A percentile compares a stretch with the other conserved stretches of the same genome.
Evolutionary conservation across 2,329 filamentous ascomycete species (phyloP).

Genomic region (Plectosphaerella plurivora): DNA sequence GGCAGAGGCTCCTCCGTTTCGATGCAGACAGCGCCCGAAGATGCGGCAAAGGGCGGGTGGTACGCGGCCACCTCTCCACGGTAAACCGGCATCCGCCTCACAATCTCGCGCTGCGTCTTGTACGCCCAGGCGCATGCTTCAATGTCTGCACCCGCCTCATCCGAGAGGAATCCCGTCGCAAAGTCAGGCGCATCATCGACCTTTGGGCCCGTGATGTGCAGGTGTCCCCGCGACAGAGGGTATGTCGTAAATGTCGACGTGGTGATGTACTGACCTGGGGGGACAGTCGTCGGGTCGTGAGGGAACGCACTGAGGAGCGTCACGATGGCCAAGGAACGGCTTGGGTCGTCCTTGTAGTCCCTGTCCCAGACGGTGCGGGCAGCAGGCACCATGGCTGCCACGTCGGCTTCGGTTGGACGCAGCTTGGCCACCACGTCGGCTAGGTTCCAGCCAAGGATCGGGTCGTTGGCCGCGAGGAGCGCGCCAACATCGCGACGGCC

Average conservation of each 20-base stretch:
- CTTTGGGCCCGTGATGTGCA: conserved; percentile 50
- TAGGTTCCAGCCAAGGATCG: conserved; percentile 52
- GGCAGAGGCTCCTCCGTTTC: conserved; percentile 15
- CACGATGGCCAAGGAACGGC: conserved; percentile 43
- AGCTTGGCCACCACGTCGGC: conserved; percentile 52
- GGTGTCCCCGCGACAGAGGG: conserved; percentile 55
- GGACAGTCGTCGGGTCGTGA: neutral
- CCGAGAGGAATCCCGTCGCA: conserved; percentile 51
- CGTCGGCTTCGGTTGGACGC: conserved; percentile 47
- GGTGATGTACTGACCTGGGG: conserved; percentile 43
- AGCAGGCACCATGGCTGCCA: conserved; percentile 44
- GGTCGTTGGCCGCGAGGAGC: conserved; percentile 41
- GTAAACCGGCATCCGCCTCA: conserved; percentile 49
- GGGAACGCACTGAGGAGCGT: conserved; percentile 21
- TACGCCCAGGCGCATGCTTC: conserved; percentile 58
- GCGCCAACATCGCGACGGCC: conserved; percentile 40
- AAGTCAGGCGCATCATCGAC: conserved; percentile 46
- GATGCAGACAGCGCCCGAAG: conserved; percentile 30
- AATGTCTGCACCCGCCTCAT: conserved; percentile 45
- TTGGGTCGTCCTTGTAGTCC: conserved; percentile 39
- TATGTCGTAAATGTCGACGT: conserved; percentile 51
- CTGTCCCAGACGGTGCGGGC: conserved; percentile 51
- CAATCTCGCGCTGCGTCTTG: conserved; percentile 58
- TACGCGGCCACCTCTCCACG: conserved; percentile 33
- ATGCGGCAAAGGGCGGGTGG: conserved; percentile 37